Evolutionary conservation across 1,284 basidiomycete species (phyloP).

Genomic region (Schizophyllum amplum): DNA sequence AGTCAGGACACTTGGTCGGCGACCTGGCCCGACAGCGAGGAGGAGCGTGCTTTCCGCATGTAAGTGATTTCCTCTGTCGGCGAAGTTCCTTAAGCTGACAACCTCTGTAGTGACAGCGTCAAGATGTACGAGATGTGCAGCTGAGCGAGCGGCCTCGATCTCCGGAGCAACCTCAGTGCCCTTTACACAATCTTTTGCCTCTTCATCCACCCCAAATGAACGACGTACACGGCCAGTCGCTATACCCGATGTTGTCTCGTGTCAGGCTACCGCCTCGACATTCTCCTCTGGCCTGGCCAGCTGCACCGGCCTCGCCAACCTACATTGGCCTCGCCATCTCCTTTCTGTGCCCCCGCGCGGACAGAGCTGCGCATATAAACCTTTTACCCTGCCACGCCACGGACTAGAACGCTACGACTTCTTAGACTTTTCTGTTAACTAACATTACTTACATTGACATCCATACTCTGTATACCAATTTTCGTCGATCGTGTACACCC

Average conservation of each 20-base stretch:
- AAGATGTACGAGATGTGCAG: neutral
- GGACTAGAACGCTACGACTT: too few species aligned
- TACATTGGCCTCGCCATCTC: neutral
- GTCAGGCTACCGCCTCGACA: neutral
- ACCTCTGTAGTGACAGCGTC: neutral
- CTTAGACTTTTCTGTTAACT: too few species aligned
- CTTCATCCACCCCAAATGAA: neutral
- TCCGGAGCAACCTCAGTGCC: too few species aligned
- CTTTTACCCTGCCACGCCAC: too few species aligned
- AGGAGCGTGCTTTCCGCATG: constrained; percentile 67
- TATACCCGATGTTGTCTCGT: neutral
- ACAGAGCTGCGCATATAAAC: too few species aligned
- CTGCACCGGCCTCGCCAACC: neutral
- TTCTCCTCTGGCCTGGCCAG: neutral
- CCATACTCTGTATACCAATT: too few species aligned
- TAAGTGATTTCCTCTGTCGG: constrained; percentile 24
- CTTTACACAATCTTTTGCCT: neutral
- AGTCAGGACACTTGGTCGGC: constrained; percentile 55
- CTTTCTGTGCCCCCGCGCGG: neutral
- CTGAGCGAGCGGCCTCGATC: neutral
- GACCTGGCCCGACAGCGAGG: constrained; percentile 56
- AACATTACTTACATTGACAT: too few species aligned
- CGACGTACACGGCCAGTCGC: neutral
- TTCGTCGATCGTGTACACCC: too few species aligned
- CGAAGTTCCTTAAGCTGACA: neutral